phyloP scores from a whole-genome alignment of 2,329 filamentous ascomycete genomes.

The Chaetomium globosum region DNA sequence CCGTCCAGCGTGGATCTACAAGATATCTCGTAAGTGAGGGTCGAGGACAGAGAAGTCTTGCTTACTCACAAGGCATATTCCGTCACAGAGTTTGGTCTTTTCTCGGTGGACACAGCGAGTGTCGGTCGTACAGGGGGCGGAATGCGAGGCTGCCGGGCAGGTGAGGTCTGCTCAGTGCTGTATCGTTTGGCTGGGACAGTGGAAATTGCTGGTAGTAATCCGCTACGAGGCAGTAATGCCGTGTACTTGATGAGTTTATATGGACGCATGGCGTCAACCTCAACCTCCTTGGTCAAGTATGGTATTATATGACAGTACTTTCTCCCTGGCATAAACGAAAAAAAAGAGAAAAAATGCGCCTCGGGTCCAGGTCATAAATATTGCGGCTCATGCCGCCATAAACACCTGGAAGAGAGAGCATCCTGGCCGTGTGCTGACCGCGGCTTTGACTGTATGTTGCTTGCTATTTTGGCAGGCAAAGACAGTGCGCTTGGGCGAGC shows the following conservation, averaged over 20 bases:
- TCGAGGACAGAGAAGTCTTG: background rate
- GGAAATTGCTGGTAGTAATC: background rate
- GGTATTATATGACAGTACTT: background rate
- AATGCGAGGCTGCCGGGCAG: background rate
- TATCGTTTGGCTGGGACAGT: background rate
- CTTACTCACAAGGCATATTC: constrained; percentile 23
- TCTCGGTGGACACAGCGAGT: constrained; percentile 15
- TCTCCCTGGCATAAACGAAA: background rate
- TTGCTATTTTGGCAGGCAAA: too few species aligned
- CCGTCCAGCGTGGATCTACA: constrained; percentile 69
- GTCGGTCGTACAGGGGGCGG: constrained; percentile 2
- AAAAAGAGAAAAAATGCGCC: background rate
- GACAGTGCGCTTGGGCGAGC: background rate
- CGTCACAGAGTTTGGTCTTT: constrained; percentile 3
- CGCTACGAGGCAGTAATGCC: too few species aligned
- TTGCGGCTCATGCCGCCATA: too few species aligned
- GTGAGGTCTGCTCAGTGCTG: constrained; percentile 1
- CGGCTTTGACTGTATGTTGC: background rate
- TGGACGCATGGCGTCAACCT: constrained; percentile 2
- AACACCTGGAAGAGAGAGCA: background rate
- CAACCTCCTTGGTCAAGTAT: background rate
- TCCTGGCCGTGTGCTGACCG: constrained; percentile 2
- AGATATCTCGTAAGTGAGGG: background rate
- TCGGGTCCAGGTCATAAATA: background rate
- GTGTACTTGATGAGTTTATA: background rate